A percentile compares a stretch with the other conserved stretches of the same genome.
phyloP scores from a whole-genome alignment of 495 filamentous ascomycete genomes.

The Aspergillus nanangensis region DNA sequence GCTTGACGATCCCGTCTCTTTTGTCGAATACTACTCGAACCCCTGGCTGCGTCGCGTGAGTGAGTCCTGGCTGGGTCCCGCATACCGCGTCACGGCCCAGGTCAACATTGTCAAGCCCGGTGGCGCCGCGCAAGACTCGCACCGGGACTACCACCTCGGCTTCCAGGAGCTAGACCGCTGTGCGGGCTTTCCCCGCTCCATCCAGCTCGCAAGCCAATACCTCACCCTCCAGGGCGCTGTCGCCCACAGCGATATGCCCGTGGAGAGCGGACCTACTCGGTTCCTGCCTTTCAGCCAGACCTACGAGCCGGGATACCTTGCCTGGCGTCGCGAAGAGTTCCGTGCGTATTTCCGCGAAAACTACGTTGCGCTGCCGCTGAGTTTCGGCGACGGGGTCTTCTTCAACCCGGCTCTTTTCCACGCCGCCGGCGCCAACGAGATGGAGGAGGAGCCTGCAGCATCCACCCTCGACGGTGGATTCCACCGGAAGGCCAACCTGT shows the following conservation, averaged over 20 bases:
- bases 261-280: constrained; percentile 46
- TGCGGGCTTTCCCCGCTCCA: constrained; percentile 32
- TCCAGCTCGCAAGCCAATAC: constrained; percentile 42
- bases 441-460: constrained; percentile 2
- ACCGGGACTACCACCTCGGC: constrained; percentile 56
- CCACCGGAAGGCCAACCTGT: constrained; percentile 45
- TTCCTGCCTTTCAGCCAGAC: constrained; percentile 51
- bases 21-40: constrained; percentile 50
- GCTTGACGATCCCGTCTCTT: constrained; percentile 37
- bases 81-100: constrained; percentile 49
- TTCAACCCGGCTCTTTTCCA: constrained; percentile 56
- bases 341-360: constrained; percentile 40
- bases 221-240: constrained; percentile 56
- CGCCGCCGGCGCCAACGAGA: constrained; percentile 50
- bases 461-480: constrained; percentile 21
- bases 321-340: constrained; percentile 45
- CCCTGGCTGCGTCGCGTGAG: constrained; percentile 44
- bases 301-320: constrained; percentile 46
- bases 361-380: constrained; percentile 43
- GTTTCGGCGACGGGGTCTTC: constrained; percentile 48
- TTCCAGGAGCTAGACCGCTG: constrained; percentile 40
- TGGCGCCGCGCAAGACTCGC: constrained; percentile 43
- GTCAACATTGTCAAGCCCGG: constrained; percentile 54
- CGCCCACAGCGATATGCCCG: constrained; percentile 53
- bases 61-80: constrained; percentile 48